Conservation (phyloP, 192 early-diverging fungal species). For the Dimargaris verticillata region DNA sequence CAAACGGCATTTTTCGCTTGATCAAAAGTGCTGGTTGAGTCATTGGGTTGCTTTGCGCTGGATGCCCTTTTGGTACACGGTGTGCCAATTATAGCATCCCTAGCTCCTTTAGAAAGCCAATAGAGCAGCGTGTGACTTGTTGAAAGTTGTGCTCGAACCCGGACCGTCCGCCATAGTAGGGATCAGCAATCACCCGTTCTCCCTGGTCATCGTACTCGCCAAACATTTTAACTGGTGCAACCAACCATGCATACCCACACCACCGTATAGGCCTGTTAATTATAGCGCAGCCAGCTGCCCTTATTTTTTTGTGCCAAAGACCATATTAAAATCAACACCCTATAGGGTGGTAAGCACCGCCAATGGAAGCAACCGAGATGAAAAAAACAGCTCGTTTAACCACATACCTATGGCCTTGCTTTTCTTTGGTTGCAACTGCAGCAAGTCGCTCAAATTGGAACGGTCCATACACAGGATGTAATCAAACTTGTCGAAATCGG, state of each 20-base stretch:
- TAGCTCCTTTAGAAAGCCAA: conserved; percentile 38
- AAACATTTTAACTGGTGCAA: conserved; percentile 43
- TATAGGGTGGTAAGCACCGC: not conserved
- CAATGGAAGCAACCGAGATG: not conserved
- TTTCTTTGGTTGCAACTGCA: conserved; percentile 23
- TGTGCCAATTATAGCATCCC: no score
- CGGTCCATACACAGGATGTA: conserved; percentile 89
- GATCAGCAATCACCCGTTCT: conserved; percentile 54
- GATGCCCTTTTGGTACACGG: no score
- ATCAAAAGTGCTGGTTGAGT: no score
- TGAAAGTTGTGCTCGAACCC: conserved; percentile 66
- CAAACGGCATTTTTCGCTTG: no score
- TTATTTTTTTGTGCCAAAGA: not conserved
- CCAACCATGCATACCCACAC: no score
- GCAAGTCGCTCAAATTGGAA: conserved; percentile 48
- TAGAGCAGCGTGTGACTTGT: conserved; percentile 51
- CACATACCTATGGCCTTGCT: conserved; percentile 15
- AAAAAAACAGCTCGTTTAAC: not conserved
- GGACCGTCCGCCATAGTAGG: conserved; percentile 50
- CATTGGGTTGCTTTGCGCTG: no score
- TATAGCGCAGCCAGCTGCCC: no score
- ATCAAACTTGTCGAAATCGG: conserved; percentile 59
- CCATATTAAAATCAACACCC: not conserved
- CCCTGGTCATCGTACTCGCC: conserved; percentile 62
- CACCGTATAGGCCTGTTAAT: no score